Percentiles rank a stretch among this genome's conserved stretches.
Evolutionary conservation across 164 flowering plant species (phyloP).

Genomic region (Kalanchoe fedtschenkoi): DNA sequence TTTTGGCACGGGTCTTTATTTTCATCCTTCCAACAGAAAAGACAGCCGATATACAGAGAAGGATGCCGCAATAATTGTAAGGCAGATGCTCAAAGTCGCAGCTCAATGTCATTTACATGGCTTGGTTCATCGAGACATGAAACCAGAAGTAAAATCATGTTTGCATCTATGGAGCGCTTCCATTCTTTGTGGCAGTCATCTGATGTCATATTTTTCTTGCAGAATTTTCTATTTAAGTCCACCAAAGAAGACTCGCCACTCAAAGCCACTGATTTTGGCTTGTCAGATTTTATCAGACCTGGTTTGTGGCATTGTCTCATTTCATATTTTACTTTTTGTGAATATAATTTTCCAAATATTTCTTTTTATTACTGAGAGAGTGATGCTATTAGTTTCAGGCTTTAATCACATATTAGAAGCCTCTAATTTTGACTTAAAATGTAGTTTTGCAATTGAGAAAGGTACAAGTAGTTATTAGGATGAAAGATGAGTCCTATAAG

Average conservation of each 20-base stretch:
- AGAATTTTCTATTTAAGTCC: slow-evolving; percentile 97
- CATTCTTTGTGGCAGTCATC: not conserved
- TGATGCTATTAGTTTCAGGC: too few species aligned
- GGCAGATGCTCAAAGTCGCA: slow-evolving; percentile 98
- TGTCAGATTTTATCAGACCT: slow-evolving; percentile 92
- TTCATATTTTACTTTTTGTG: too few species aligned
- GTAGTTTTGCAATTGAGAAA: too few species aligned
- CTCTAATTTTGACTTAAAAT: too few species aligned
- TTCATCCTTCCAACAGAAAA: slow-evolving; percentile 40
- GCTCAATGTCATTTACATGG: slow-evolving; percentile 95
- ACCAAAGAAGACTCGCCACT: slow-evolving; percentile 53
- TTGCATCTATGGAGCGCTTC: not conserved
- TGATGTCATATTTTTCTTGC: slow-evolving; percentile 8
- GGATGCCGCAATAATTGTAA: slow-evolving; percentile 83
- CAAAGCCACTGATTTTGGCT: slow-evolving; percentile 83
- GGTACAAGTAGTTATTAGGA: too few species aligned
- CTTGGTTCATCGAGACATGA: slow-evolving; percentile 96
- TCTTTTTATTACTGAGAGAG: too few species aligned
- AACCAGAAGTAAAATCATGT: slow-evolving; percentile 66
- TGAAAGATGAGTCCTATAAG: too few species aligned
- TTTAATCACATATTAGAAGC: too few species aligned
- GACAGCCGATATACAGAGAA: slow-evolving; percentile 91
- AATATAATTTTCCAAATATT: too few species aligned
- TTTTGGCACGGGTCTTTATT: not conserved
- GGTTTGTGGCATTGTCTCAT: slow-evolving; percentile 40